These are phyloP conservation scores for Kluyveromyces marxianus DNA, from an alignment of 1,139 yeast genomes.

Conservation along the genomic window DNA sequence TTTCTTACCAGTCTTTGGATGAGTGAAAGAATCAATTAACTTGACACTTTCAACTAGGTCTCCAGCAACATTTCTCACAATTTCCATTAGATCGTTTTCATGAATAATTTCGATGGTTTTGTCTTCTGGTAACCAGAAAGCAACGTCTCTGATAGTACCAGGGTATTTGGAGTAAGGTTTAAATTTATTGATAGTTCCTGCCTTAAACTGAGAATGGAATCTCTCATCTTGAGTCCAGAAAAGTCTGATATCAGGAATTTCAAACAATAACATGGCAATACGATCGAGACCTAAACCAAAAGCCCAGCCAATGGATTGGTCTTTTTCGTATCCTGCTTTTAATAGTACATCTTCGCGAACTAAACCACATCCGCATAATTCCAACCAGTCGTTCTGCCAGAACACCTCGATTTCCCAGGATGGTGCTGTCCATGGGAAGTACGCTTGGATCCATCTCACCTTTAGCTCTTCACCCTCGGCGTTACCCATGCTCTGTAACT, in stretches of 20 bases:
- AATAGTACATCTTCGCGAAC: conserved; percentile 71
- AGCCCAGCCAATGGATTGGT: conserved; percentile 84
- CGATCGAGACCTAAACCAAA: conserved; percentile 95
- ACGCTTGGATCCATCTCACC: conserved; percentile 93
- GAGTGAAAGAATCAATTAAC: conserved; percentile 72
- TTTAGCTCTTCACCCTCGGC: conserved; percentile 61
- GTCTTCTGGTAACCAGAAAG: conserved; percentile 72
- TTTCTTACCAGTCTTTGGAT: conserved; percentile 69
- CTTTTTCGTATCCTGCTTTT: conserved; percentile 54
- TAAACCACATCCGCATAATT: conserved; percentile 94
- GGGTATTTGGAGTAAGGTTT: conserved; percentile 90
- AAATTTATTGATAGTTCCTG: conserved; percentile 62
- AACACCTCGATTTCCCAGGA: conserved; percentile 98
- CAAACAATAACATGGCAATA: conserved; percentile 90
- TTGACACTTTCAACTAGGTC: conserved; percentile 84
- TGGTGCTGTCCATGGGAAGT: conserved; percentile 98
- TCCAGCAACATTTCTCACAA: conserved; percentile 77
- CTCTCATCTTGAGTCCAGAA: conserved; percentile 87
- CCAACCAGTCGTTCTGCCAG: conserved; percentile 99
- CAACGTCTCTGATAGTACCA: conserved; percentile 75
- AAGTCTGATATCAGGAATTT: conserved; percentile 88
- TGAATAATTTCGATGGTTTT: conserved; percentile 41
- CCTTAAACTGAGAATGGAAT: conserved; percentile 62
- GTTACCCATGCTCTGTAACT: conserved; percentile 54
- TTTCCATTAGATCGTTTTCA: conserved; percentile 89